These are phyloP conservation scores for Fraxinus paxiana DNA, from an alignment of 305 asterid genomes.

Conservation along the genomic window DNA sequence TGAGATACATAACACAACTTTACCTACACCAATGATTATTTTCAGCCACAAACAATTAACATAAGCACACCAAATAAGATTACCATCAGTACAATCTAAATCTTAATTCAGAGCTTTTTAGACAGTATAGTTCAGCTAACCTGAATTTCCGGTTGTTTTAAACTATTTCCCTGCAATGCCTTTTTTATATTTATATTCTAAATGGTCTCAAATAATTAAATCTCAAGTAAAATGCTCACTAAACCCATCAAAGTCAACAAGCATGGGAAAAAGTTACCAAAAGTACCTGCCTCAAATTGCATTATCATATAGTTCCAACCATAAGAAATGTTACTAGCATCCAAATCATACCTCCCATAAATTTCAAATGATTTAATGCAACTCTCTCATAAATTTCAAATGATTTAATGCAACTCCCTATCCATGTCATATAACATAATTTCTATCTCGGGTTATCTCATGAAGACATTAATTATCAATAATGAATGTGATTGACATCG, in stretches of 20 bases:
- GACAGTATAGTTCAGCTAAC: constrained; percentile 2
- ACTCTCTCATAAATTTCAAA: neutral
- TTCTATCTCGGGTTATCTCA: neutral
- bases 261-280: neutral
- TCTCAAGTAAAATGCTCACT: neutral
- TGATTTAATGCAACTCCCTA: neutral
- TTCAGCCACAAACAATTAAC: neutral
- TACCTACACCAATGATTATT: constrained; percentile 4
- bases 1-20: neutral
- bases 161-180: neutral
- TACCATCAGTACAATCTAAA: neutral
- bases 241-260: neutral
- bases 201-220: neutral
- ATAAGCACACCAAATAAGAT: constrained; percentile 6
- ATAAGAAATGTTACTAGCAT: neutral
- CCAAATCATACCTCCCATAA: neutral
- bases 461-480: neutral
- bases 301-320: neutral
- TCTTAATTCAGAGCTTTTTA: neutral
- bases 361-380: neutral
- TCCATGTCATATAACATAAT: neutral
- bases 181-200: neutral
- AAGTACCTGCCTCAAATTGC: neutral
- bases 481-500: neutral
- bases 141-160: neutral